These are phyloP conservation scores for Kuraishia borneana DNA, from an alignment of 805 yeast genomes.

Conservation along the genomic window DNA sequence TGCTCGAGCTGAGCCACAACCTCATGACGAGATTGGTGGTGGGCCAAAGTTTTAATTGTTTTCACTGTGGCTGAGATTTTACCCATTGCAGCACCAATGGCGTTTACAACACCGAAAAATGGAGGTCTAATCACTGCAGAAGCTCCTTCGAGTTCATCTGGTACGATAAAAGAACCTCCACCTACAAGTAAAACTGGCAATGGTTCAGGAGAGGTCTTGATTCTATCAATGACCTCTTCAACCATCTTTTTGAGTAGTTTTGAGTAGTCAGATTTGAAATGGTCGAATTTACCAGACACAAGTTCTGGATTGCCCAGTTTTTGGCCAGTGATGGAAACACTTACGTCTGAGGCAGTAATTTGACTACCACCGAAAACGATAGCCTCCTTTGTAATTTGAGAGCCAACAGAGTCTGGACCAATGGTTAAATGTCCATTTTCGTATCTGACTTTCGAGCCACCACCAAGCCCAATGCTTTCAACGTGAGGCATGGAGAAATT, in stretches of 20 bases:
- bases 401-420: conserved; percentile 39
- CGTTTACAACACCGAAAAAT: conserved; percentile 32
- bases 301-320: conserved; percentile 11
- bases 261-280: background rate
- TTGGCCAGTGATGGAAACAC: conserved; percentile 11
- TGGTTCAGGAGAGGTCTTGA: conserved; percentile 32
- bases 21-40: conserved; percentile 10
- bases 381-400: conserved; percentile 23
- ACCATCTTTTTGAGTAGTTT: conserved; percentile 14
- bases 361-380: conserved; percentile 30
- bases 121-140: conserved; percentile 29
- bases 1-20: conserved; percentile 10
- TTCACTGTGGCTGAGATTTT: conserved; percentile 24
- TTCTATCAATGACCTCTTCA: conserved; percentile 28
- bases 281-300: conserved; percentile 4
- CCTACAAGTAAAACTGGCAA: conserved; percentile 34
- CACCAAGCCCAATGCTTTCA: conserved; percentile 37
- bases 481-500: conserved; percentile 41
- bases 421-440: conserved; percentile 14
- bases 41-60: conserved; percentile 5
- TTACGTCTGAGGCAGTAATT: conserved; percentile 27
- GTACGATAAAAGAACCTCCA: conserved; percentile 38
- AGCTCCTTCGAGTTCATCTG: conserved; percentile 25
- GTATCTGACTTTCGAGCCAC: conserved; percentile 31
- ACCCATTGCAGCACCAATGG: conserved; percentile 39